These are phyloP conservation scores for Bruguiera gymnorhiza DNA, from an alignment of 345 rosid species.

Conservation along the genomic window DNA sequence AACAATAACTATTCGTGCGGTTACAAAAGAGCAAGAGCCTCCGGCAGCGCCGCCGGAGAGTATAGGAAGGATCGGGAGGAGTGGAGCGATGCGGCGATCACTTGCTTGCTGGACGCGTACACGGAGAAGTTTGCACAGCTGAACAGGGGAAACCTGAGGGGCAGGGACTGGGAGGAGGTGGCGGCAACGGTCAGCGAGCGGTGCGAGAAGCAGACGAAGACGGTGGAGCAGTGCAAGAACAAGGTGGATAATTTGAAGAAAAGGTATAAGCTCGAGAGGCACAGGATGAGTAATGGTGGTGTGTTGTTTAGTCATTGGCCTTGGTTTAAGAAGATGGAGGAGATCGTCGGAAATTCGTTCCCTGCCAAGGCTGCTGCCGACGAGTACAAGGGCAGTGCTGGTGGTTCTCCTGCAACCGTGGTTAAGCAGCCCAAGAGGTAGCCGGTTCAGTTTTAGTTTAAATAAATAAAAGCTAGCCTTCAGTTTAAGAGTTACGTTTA, in stretches of 20 bases:
- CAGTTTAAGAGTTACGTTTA: not conserved
- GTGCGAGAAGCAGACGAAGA: conserved; percentile 1
- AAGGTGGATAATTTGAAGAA: conserved; percentile 6
- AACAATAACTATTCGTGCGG: conserved; percentile 25
- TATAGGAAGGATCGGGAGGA: conserved; percentile 5
- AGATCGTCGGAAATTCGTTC: conserved; percentile 13
- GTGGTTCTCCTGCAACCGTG: conserved; percentile 39
- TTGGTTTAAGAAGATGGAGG: conserved; percentile 5
- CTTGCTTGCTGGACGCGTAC: not conserved
- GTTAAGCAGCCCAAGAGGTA: conserved; percentile 61
- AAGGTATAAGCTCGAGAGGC: conserved; percentile 2
- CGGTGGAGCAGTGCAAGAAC: conserved; percentile 7
- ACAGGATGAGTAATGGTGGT: not conserved
- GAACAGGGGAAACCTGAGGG: conserved; percentile 3
- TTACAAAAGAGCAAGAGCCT: conserved; percentile 47
- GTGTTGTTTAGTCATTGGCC: not conserved
- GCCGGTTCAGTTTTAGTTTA: conserved; percentile 1
- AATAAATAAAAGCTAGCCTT: not conserved
- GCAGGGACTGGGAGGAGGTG: conserved; percentile 4
- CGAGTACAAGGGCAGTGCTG: conserved; percentile 43
- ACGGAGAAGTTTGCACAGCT: not conserved
- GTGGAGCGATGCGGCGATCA: conserved; percentile 4
- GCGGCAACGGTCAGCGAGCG: conserved; percentile 2
- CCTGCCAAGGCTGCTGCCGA: conserved; percentile 39
- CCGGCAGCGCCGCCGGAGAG: conserved; percentile 26